Evolutionary conservation across 1,284 basidiomycete species (phyloP).

Genomic region (Apiotrichum veenhuisii): DNA sequence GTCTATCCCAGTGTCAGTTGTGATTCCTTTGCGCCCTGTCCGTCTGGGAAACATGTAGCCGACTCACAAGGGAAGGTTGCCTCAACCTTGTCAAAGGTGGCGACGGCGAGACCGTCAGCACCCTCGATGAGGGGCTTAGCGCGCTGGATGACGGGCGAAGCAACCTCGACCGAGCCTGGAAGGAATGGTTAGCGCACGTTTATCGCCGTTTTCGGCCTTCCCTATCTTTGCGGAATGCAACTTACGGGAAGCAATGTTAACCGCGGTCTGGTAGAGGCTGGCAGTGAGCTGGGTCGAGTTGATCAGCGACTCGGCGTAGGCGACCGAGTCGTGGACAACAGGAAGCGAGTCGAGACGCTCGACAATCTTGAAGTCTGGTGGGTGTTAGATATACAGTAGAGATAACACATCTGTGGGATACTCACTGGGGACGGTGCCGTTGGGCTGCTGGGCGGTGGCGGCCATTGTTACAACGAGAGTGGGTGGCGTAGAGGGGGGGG

Average conservation of each 20-base stretch:
- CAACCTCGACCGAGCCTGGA: constrained; percentile 42
- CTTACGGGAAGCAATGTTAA: constrained; percentile 42
- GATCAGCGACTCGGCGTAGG: constrained; percentile 45
- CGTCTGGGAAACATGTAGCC: background rate
- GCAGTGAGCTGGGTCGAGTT: constrained; percentile 43
- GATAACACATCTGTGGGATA: too few relatives aligned
- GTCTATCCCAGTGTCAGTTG: constrained; percentile 22
- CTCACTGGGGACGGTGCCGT: constrained; percentile 14
- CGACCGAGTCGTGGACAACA: constrained; percentile 46
- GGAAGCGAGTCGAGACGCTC: constrained; percentile 44
- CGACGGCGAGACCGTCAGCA: constrained; percentile 47
- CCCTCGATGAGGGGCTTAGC: constrained; percentile 46
- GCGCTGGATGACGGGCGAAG: constrained; percentile 41
- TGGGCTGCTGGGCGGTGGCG: constrained; percentile 18
- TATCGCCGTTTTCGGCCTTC: background rate
- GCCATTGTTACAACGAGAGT: constrained; percentile 14
- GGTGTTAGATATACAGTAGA: too few relatives aligned
- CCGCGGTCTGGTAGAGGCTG: constrained; percentile 41
- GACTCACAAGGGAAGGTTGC: constrained; percentile 47
- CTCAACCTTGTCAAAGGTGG: constrained; percentile 47
- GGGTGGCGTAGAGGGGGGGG: background rate
- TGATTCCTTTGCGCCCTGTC: background rate
- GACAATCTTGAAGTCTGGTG: constrained; percentile 47
- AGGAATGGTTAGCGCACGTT: background rate
- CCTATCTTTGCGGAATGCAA: background rate